Conservation (phyloP, 1,139 yeast species). For the Sugiyamaella grinbergsii region DNA sequence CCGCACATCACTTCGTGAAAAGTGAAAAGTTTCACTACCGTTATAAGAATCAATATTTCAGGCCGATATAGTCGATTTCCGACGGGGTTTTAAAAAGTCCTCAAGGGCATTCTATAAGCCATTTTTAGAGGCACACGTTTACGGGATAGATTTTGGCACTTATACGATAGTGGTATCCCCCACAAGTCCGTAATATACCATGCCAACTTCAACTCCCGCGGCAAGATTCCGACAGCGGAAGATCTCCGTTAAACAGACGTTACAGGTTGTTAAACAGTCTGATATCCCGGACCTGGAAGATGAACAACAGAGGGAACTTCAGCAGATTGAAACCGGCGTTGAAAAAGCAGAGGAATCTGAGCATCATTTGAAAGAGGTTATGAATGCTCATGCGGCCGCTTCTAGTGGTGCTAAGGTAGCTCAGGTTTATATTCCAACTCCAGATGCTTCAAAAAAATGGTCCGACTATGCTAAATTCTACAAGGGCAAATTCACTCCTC, state of each 20-base stretch:
- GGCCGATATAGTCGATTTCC: too few relatives aligned
- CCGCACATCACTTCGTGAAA: background rate
- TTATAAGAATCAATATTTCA: too few relatives aligned
- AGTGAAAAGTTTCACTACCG: constrained; percentile 4
- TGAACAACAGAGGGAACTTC: constrained; percentile 76
- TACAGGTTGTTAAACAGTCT: constrained; percentile 72
- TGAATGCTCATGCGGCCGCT: constrained; percentile 71
- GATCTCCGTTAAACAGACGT: constrained; percentile 86
- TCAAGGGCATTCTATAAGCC: too few relatives aligned
- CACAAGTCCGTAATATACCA: too few relatives aligned
- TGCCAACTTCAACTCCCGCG: constrained; percentile 27
- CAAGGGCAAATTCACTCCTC: constrained; percentile 65
- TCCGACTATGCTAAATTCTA: constrained; percentile 71
- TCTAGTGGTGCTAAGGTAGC: constrained; percentile 55
- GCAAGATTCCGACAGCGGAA: constrained; percentile 89
- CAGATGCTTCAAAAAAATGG: constrained; percentile 90
- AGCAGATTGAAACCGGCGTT: constrained; percentile 95
- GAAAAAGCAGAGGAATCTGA: constrained; percentile 98
- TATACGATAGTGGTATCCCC: too few relatives aligned
- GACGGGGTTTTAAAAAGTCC: too few relatives aligned
- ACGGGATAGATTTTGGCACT: too few relatives aligned
- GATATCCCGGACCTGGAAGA: constrained; percentile 81
- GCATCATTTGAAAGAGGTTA: constrained; percentile 91
- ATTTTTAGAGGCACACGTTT: too few relatives aligned
- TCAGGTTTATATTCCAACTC: constrained; percentile 90